Conservation (phyloP, 129 eudicot species). For the Flaveria ramosissima region DNA sequence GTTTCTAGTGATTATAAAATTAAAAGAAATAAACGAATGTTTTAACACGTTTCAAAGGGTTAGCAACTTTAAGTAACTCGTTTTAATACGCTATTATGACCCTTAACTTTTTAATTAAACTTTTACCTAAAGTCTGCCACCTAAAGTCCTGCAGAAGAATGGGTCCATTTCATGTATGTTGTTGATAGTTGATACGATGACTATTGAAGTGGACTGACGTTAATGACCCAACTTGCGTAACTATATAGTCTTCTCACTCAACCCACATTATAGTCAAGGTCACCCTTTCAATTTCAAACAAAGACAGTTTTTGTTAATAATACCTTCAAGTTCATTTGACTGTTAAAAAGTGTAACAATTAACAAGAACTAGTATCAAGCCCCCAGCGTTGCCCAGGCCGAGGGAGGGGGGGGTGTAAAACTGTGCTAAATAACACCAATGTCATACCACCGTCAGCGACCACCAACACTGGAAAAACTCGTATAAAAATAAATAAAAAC, state of each 20-base stretch:
- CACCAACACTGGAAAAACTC: too few relatives aligned
- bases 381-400: too few relatives aligned
- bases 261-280: conserved; percentile 18
- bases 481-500: too few relatives aligned
- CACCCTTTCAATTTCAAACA: background rate
- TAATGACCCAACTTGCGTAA: conserved; percentile 15
- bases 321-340: background rate
- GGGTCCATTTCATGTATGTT: background rate
- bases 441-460: too few relatives aligned
- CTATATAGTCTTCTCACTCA: conserved; percentile 12
- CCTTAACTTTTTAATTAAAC: background rate
- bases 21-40: background rate
- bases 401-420: too few relatives aligned
- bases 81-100: conserved; percentile 7
- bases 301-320: background rate
- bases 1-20: too few relatives aligned
- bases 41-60: conserved; percentile 3
- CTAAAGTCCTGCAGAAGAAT: background rate
- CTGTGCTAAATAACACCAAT: too few relatives aligned
- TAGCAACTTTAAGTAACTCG: background rate
- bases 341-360: background rate
- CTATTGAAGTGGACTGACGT: conserved; percentile 6
- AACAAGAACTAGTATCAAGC: too few relatives aligned
- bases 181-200: conserved; percentile 27
- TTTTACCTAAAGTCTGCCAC: background rate